These are phyloP conservation scores for Pythium sukuiense DNA, from an alignment of 352 stramenopile genomes.

Conservation along the genomic window DNA sequence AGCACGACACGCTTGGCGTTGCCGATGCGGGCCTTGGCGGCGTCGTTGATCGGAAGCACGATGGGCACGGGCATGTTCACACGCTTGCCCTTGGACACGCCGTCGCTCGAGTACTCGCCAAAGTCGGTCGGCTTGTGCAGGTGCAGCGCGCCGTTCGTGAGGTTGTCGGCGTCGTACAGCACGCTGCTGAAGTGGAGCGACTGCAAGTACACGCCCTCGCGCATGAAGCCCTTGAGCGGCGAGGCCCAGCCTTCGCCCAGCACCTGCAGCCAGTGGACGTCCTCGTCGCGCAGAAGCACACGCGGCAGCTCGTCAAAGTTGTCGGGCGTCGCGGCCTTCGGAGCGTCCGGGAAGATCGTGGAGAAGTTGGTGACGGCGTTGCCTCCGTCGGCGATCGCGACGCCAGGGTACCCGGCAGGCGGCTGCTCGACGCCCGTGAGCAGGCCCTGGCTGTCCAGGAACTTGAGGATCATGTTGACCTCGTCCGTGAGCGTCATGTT, in stretches of 20 bases:
- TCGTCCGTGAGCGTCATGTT: conserved; percentile 93
- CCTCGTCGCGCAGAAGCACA: conserved; percentile 95
- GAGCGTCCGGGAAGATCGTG: conserved; percentile 56
- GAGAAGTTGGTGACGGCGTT: conserved; percentile 69
- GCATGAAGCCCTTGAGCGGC: conserved; percentile 97
- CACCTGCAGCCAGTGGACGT: conserved; percentile 98
- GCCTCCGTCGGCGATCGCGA: conserved; percentile 87
- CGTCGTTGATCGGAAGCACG: conserved; percentile 93
- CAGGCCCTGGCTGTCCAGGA: conserved; percentile 58
- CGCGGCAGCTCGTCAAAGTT: conserved; percentile 74
- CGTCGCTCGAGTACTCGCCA: conserved; percentile 85
- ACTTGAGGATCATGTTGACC: conserved; percentile 60
- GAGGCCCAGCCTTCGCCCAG: conserved; percentile 97
- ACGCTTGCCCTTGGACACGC: conserved; percentile 81
- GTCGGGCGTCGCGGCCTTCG: conserved; percentile 12
- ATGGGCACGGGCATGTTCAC: conserved; percentile 98
- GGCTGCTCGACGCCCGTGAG: conserved; percentile 58
- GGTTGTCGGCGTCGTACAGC: conserved; percentile 95
- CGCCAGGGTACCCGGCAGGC: conserved; percentile 62
- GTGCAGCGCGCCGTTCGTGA: conserved; percentile 83
- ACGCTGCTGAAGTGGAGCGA: conserved; percentile 97
- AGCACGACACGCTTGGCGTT: conserved; percentile 87
- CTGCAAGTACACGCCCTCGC: conserved; percentile 96
- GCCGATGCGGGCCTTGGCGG: conserved; percentile 90
- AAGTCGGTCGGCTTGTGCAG: conserved; percentile 92